phyloP scores from a whole-genome alignment of 2,329 filamentous ascomycete species.

The Nectriaceae sp. region DNA sequence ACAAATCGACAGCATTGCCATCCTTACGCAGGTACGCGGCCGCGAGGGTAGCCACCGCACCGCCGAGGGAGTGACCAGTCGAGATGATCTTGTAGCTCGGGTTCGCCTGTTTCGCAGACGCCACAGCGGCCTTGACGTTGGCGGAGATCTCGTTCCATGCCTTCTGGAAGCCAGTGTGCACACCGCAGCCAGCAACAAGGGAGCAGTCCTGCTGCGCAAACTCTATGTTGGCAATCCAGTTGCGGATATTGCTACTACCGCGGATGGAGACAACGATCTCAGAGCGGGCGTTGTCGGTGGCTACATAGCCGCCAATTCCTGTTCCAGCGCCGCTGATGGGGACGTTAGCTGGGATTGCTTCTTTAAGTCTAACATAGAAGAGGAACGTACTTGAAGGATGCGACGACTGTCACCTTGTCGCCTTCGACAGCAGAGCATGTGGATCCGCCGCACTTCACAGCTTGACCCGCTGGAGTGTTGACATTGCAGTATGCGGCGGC shows the following conservation, averaged over 20 bases:
- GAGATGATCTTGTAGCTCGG: conserved; percentile 56
- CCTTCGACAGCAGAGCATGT: conserved; percentile 47
- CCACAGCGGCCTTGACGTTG: conserved; percentile 45
- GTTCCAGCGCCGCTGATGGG: conserved; percentile 41
- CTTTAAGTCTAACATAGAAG: too few relatives aligned
- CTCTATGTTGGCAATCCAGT: conserved; percentile 60
- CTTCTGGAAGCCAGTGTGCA: conserved; percentile 60
- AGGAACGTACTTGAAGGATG: conserved; percentile 41
- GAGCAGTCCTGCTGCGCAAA: conserved; percentile 32
- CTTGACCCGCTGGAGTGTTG: conserved; percentile 37
- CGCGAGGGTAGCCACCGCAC: conserved; percentile 62
- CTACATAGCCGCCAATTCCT: conserved; percentile 53
- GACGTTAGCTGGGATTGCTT: too few relatives aligned
- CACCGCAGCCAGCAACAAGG: conserved; percentile 45
- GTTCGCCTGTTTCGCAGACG: conserved; percentile 44
- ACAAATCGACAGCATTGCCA: conserved; percentile 54
- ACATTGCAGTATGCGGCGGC: conserved; percentile 57
- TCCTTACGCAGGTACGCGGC: conserved; percentile 54
- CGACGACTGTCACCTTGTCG: conserved; percentile 45
- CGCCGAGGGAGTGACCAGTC: conserved; percentile 72
- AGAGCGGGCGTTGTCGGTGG: conserved; percentile 47
- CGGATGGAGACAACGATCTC: conserved; percentile 63
- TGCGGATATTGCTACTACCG: conserved; percentile 59
- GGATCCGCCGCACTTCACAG: conserved; percentile 44
- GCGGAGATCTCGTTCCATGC: conserved; percentile 57